Base-by-base conservation (phyloP, 1,284 basidiomycete genomes). In the Chalciporus piperatoides region DNA sequence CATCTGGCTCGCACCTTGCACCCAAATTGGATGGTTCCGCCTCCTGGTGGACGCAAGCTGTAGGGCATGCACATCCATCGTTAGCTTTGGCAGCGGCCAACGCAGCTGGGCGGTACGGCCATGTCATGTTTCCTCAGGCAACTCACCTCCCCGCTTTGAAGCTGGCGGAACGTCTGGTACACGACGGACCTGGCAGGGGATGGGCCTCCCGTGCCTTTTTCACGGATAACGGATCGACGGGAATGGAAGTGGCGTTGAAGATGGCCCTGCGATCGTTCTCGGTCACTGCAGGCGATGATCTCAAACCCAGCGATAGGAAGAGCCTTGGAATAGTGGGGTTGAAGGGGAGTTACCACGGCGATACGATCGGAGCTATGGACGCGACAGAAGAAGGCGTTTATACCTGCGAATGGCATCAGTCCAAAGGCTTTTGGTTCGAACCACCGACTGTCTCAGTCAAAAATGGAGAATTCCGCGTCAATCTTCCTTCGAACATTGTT, bases 291-390 rank as follows among this genome's bases (percentile, higher is more conserved):
- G 60, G 68, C 27, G 59, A 63, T 12, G 56, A 60, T 0, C 56
- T 77, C 8, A 59, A 62, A 17, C 57, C 64, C 6, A 35, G 48
- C 11, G 72, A 74, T n/a, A 74, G 73, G 56, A 82, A 80, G 54
- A 72, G 81, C 30, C 73, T 96, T 12, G 90, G 91, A 14, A 80
- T 99, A 0, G 68, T 99, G 2, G 96, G 96, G 0, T 64, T 98
- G 37, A 88, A 86, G 56, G 96, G 96, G 2, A 93, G 92, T 61
- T 99, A 99, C 70, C 96, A 99, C 62, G 96, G 96, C 6, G 96
- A 99, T 68, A 98, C 96, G 15, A 97, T 98, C 58, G 96, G 96
- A 1, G 87, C 88, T 0, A 98, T 99, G 96, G 92, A 98, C 59
- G 96, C 96, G 3, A 90, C 86, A 58, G 84, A 87, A 57, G 90